A percentile compares a stretch with the other conserved stretches of the same genome.
phyloP scores from a whole-genome alignment of 257 asterid genomes.

The Salvia rosmarinus region DNA sequence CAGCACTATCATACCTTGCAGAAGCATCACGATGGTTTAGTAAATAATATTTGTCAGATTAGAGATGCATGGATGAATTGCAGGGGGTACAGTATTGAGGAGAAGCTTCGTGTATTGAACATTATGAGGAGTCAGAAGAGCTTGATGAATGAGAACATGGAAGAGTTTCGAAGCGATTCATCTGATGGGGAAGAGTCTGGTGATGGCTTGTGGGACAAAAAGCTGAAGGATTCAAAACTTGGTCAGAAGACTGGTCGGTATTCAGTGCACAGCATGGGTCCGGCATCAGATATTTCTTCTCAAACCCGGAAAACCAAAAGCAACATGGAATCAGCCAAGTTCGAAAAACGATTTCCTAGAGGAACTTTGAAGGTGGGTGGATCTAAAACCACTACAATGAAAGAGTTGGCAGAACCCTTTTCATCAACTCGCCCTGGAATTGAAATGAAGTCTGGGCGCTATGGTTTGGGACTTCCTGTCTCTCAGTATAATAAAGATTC shows the following conservation, averaged over 20 bases:
- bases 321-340: slow-evolving; percentile 51
- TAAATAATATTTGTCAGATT: slow-evolving; percentile 81
- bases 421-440: slow-evolving; percentile 50
- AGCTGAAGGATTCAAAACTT: slow-evolving; percentile 61
- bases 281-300: slow-evolving; percentile 52
- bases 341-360: slow-evolving; percentile 64
- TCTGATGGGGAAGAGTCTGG: slow-evolving; percentile 84
- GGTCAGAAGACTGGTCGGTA: slow-evolving; percentile 55
- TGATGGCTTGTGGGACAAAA: slow-evolving; percentile 73
- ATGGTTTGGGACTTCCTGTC: slow-evolving; percentile 47
- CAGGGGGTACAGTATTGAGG: slow-evolving; percentile 89
- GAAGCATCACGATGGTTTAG: slow-evolving; percentile 79
- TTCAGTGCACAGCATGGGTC: slow-evolving; percentile 51
- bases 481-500: slow-evolving; percentile 48
- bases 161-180: slow-evolving; percentile 73
- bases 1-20: slow-evolving; percentile 80
- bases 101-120: slow-evolving; percentile 91
- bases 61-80: slow-evolving; percentile 92
- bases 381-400: slow-evolving; percentile 47
- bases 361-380: slow-evolving; percentile 69
- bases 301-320: slow-evolving; percentile 48
- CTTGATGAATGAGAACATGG: slow-evolving; percentile 92
- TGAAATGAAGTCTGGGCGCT: slow-evolving; percentile 49
- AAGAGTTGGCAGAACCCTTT: slow-evolving; percentile 55
- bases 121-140: slow-evolving; percentile 90